Conservation (phyloP, 306 rosid species). For the Cicer yamashitae region DNA sequence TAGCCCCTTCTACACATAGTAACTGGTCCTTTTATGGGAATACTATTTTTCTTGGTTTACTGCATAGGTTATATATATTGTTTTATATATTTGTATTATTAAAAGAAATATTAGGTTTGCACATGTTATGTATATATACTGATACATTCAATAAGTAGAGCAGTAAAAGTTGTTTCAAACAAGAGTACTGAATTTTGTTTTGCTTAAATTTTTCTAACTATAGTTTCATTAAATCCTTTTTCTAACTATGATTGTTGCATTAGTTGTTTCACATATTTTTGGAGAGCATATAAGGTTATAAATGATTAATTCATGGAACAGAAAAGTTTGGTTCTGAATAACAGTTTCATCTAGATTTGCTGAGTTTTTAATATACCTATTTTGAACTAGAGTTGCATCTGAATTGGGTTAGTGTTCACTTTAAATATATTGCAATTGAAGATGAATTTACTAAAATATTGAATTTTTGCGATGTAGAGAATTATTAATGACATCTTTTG, state of each 20-base stretch:
- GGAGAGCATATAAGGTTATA: conserved; percentile 1
- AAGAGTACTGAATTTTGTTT: conserved; percentile 13
- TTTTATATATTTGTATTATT: too few species aligned
- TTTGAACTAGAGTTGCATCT: conserved; percentile 11
- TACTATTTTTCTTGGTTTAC: too few species aligned
- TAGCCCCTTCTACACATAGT: not conserved
- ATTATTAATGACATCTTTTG: not conserved
- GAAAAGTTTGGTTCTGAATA: not conserved
- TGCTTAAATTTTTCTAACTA: not conserved
- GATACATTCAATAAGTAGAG: conserved; percentile 19
- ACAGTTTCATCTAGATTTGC: conserved; percentile 6
- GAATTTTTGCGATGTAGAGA: not conserved
- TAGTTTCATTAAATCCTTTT: not conserved
- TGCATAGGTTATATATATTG: too few species aligned
- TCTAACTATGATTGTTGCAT: not conserved
- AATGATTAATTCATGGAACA: conserved; percentile 3
- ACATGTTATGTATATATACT: not conserved
- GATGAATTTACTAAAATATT: conserved; percentile 8
- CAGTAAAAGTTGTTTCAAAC: not conserved
- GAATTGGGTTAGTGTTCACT: conserved; percentile 16
- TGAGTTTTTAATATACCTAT: not conserved
- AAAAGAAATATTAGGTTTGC: not conserved
- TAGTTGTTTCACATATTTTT: conserved; percentile 6
- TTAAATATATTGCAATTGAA: conserved; percentile 13
- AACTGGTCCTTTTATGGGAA: conserved; percentile 16